These are phyloP conservation scores for Rossbeevera mucosa DNA, from an alignment of 768 basidiomycete genomes.

Conservation along the genomic window DNA sequence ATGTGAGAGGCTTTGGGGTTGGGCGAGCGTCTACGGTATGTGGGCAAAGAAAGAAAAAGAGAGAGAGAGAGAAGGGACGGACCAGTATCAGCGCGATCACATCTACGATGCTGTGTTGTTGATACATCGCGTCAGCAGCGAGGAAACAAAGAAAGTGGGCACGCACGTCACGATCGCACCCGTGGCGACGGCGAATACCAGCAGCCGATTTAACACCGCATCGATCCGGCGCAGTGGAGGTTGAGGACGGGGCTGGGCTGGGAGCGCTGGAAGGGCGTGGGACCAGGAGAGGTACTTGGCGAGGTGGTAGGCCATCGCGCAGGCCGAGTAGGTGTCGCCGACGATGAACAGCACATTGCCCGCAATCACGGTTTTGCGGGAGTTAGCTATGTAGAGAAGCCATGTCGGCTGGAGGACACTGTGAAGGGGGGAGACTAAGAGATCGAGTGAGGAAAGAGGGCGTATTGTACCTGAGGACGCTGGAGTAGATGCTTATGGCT, in stretches of 20 bases:
- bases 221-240: constrained; percentile 14
- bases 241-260: not conserved
- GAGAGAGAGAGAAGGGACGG: not conserved
- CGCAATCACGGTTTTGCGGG: constrained; percentile 8
- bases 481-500: constrained; percentile 16
- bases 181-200: constrained; percentile 24
- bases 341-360: constrained; percentile 24
- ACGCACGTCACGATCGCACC: constrained; percentile 24
- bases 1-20: constrained; percentile 19
- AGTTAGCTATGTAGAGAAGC: constrained; percentile 1
- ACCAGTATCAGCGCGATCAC: constrained; percentile 24
- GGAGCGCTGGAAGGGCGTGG: not conserved
- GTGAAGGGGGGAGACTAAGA: not conserved
- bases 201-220: constrained; percentile 18
- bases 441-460: not conserved
- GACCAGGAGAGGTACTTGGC: constrained; percentile 10
- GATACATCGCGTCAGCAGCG: not conserved
- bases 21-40: constrained; percentile 13
- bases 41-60: not conserved
- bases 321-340: constrained; percentile 21
- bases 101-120: constrained; percentile 18
- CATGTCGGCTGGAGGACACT: constrained; percentile 11
- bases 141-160: not conserved
- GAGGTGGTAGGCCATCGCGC: constrained; percentile 23
- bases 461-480: constrained; percentile 16